Percentiles rank a stretch among this genome's conserved stretches.
phyloP scores from a whole-genome alignment of 1,284 basidiomycete genomes.

The Amylostereum areolatum region DNA sequence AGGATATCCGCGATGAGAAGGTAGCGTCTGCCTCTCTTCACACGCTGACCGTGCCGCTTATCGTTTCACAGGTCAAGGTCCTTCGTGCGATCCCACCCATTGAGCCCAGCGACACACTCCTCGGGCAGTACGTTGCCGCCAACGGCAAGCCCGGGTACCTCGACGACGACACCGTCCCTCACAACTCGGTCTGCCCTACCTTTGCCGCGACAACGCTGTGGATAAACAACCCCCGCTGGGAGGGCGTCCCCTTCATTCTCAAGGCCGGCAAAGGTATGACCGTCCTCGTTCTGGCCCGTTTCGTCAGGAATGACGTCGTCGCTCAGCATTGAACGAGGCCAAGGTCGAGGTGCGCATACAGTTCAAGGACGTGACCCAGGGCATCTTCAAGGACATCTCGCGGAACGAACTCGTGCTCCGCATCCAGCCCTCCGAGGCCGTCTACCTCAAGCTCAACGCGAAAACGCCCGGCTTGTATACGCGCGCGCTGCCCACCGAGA shows the following conservation, averaged over 20 bases:
- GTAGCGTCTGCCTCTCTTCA: constrained; percentile 30
- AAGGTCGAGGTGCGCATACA: constrained; percentile 96
- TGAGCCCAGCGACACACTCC: constrained; percentile 69
- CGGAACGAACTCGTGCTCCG: constrained; percentile 94
- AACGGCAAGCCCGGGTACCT: constrained; percentile 96
- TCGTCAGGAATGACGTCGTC: constrained; percentile 2
- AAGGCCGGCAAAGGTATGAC: constrained; percentile 88
- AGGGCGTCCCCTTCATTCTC: constrained; percentile 95
- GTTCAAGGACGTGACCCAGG: constrained; percentile 93
- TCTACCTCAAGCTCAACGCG: constrained; percentile 93
- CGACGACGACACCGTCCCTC: constrained; percentile 92
- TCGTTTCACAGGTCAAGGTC: constrained; percentile 78
- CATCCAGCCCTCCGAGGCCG: constrained; percentile 91
- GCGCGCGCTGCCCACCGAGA: constrained; percentile 87
- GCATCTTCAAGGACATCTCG: constrained; percentile 93
- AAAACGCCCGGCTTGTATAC: constrained; percentile 90
- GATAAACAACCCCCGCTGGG: constrained; percentile 95
- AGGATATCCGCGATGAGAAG: constrained; percentile 98
- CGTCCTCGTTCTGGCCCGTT: not conserved
- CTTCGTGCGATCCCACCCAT: constrained; percentile 86
- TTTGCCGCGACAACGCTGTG: constrained; percentile 84
- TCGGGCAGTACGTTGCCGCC: constrained; percentile 87
- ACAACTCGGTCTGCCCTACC: constrained; percentile 86
- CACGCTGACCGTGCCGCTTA: constrained; percentile 10
- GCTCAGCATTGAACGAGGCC: constrained; percentile 85